A percentile compares a stretch with the other conserved stretches of the same genome.
phyloP scores from a whole-genome alignment of 2,329 filamentous ascomycete species.

The Paraphaeosphaeria minitans region DNA sequence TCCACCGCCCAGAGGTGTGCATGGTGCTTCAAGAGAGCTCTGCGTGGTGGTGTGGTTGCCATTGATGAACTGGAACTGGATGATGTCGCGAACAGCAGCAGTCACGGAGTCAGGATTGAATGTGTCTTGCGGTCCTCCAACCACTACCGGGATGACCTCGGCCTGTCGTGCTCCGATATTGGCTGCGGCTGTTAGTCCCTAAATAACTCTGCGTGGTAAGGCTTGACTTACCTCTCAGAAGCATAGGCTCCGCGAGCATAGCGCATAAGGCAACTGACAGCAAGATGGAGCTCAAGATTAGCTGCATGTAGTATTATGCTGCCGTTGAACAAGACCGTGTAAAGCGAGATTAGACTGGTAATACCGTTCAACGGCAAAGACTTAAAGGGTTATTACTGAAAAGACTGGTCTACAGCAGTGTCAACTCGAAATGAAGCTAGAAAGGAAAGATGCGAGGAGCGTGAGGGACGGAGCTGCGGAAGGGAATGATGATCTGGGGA shows the following conservation, averaged over 20 bases:
- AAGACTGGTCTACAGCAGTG: slow-evolving; percentile 32
- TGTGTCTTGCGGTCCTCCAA: slow-evolving; percentile 36
- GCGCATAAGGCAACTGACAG: slow-evolving; percentile 21
- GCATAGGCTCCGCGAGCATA: slow-evolving; percentile 25
- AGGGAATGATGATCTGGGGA: too few species aligned
- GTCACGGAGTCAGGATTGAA: slow-evolving; percentile 33
- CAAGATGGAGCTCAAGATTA: slow-evolving; percentile 14
- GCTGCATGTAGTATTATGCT: slow-evolving; percentile 2
- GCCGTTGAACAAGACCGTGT: background rate
- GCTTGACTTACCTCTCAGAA: slow-evolving; percentile 4
- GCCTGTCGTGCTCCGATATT: slow-evolving; percentile 29
- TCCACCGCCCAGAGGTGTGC: slow-evolving; percentile 34
- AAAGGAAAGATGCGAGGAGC: slow-evolving; percentile 25
- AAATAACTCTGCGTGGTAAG: background rate
- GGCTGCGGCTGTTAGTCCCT: slow-evolving; percentile 13
- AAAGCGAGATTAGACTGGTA: background rate
- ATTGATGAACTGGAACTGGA: slow-evolving; percentile 40
- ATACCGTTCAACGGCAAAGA: slow-evolving; percentile 33
- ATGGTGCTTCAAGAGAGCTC: slow-evolving; percentile 29
- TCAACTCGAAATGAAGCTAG: slow-evolving; percentile 14
- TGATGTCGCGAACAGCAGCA: slow-evolving; percentile 34
- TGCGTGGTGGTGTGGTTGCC: slow-evolving; percentile 43
- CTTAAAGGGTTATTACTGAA: slow-evolving; percentile 16
- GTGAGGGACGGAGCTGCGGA: slow-evolving; percentile 8
- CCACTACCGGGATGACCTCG: slow-evolving; percentile 36